These are phyloP conservation scores for Solanum chiquidenum DNA, from an alignment of 257 asterid genomes.

Conservation along the genomic window DNA sequence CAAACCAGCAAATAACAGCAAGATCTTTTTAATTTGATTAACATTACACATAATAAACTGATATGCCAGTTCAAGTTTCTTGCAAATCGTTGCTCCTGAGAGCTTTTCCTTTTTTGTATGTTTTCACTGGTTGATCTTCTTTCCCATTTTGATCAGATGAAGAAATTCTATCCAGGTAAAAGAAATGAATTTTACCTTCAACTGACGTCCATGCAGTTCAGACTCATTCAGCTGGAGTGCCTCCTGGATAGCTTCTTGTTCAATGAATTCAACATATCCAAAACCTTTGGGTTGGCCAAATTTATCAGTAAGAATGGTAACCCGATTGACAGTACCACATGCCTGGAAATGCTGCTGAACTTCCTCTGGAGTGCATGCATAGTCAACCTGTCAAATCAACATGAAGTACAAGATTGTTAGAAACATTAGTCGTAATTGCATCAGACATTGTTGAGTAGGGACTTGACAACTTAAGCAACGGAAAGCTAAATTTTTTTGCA, in stretches of 20 bases:
- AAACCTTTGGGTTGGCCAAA: conserved; percentile 78
- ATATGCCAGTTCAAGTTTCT: not conserved
- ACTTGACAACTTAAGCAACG: not conserved
- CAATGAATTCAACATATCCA: conserved; percentile 75
- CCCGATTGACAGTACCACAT: conserved; percentile 74
- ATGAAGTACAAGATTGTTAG: conserved; percentile 6
- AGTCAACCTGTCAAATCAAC: conserved; percentile 54
- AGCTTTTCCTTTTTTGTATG: not conserved
- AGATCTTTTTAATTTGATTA: not conserved
- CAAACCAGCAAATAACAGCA: not conserved
- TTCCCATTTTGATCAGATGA: not conserved
- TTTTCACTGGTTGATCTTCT: not conserved
- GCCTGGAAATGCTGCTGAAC: conserved; percentile 84
- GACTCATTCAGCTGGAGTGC: conserved; percentile 64
- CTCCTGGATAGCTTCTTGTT: conserved; percentile 68
- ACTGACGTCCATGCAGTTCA: conserved; percentile 76
- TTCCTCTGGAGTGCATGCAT: conserved; percentile 77
- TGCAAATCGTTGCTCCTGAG: not conserved
- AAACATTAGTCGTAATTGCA: not conserved
- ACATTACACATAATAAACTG: not conserved
- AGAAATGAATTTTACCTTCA: conserved; percentile 32
- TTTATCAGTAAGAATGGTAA: conserved; percentile 68
- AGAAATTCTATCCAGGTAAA: not conserved
- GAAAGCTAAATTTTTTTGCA: not conserved
- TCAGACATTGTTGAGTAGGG: not conserved